Base-by-base conservation (phyloP, 805 yeast species). In the Wickerhamiella azymoides region DNA sequence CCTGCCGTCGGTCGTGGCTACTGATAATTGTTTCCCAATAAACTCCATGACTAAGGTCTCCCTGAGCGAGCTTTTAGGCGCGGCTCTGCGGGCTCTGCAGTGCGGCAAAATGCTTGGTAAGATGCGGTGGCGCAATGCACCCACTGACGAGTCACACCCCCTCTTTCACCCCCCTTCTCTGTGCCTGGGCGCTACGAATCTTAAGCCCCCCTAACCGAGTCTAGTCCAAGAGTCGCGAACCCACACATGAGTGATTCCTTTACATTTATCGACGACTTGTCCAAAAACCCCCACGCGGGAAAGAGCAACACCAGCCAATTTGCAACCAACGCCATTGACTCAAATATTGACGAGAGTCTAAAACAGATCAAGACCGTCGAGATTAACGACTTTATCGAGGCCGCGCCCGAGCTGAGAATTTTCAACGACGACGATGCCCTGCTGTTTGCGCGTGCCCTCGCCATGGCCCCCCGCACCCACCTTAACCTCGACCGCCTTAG, bases 1-100 rank as follows among this genome's bases (percentile, higher is more conserved):
- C 17, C 66, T 45, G 36, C 59, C 59, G 57, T 62, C 65, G 28
- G 42, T 43, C 13, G 55, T 50, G 38, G 47, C 49, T 32, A 62
- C 63, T 18, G 27, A 30, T 7, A 42, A 25, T 17, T 33, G 13
- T 42, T 42, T 42, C 14, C 45, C 45, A 25, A 42, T 25, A 36
- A 16, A 33, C 32, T 41, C 44, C 44, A 41, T 41, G 33, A 30
- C 33, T 13, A 30, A 30, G n/a, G n/a, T n/a, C 32, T 41, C 44
- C 44, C 33, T 41, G 33, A 30, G 16, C 4, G 13, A 30, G 14
- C 14, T 13, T 30, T 9, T 4, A 10, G 8, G 28, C 3, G 28
- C 13, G 4, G 3, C 13, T 9, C 13, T 10, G 28, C 13, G 8
- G 28, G 28, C 28, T 26, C n/a, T n/a, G n/a, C n/a, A n/a, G 28